Evolutionary conservation across 345 rosid genomes (phyloP).

Genomic region (Brassica nigra): DNA sequence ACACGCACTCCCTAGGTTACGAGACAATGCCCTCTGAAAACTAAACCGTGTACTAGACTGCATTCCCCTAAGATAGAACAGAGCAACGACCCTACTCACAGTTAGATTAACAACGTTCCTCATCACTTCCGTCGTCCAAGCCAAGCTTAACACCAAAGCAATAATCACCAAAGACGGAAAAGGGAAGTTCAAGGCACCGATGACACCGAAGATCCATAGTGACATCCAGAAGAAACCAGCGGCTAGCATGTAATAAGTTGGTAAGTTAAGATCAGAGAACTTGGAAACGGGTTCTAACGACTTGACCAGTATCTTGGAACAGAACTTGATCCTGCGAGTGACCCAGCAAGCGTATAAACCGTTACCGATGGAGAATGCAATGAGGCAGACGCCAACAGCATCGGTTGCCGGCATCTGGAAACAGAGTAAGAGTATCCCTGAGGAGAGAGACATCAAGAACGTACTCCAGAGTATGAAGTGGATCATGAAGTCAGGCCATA

Average conservation of each 20-base stretch:
- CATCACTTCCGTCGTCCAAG: conserved; percentile 93
- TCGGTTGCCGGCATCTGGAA: conserved; percentile 83
- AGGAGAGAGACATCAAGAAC: conserved; percentile 66
- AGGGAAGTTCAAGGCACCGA: conserved; percentile 83
- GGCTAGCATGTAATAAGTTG: conserved; percentile 80
- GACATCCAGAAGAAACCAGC: conserved; percentile 98
- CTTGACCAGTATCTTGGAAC: conserved; percentile 58
- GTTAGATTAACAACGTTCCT: conserved; percentile 88
- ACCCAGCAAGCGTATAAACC: conserved; percentile 97
- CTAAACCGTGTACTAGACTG: conserved; percentile 80
- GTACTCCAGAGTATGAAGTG: conserved; percentile 87
- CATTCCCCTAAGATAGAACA: conserved; percentile 89
- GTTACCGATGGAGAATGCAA: conserved; percentile 78
- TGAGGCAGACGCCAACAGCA: conserved; percentile 75
- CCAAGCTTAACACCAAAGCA: conserved; percentile 57
- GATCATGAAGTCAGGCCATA: conserved; percentile 83
- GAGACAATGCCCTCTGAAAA: conserved; percentile 86
- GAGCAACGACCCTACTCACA: conserved; percentile 69
- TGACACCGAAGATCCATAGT: conserved; percentile 82
- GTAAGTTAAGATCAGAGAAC: conserved; percentile 71
- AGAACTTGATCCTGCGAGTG: conserved; percentile 60
- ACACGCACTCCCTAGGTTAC: conserved; percentile 92
- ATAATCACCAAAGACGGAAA: conserved; percentile 58
- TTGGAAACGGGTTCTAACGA: conserved; percentile 75
- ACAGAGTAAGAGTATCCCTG: conserved; percentile 92